A percentile compares a stretch with the other conserved stretches of the same genome.
phyloP scores from a whole-genome alignment of 208 protist genomes.

The Leishmania mexicana region DNA sequence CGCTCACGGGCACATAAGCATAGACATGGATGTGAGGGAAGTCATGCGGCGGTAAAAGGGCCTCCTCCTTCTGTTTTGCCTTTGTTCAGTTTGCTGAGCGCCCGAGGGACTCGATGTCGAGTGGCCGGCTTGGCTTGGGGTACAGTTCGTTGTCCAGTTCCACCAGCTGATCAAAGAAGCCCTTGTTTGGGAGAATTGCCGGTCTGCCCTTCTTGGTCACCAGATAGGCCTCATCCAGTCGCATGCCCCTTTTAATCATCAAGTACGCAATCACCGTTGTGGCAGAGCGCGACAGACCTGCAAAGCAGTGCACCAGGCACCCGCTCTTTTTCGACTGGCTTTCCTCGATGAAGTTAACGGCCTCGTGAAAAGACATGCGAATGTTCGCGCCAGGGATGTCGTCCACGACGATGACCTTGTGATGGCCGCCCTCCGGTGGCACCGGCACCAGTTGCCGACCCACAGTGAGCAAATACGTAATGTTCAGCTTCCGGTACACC shows the following conservation, averaged over 20 bases:
- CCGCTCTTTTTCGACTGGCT: constrained; percentile 51
- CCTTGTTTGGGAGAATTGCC: constrained; percentile 82
- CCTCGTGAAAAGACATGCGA: constrained; percentile 70
- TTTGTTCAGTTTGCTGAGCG: constrained; percentile 25
- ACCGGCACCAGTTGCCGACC: constrained; percentile 73
- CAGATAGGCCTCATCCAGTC: constrained; percentile 85
- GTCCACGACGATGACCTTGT: constrained; percentile 79
- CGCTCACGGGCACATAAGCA: neutral
- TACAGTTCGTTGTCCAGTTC: constrained; percentile 69
- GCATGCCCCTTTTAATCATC: constrained; percentile 86
- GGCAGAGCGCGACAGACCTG: constrained; percentile 88
- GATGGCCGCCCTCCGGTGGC: constrained; percentile 66
- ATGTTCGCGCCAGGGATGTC: constrained; percentile 89
- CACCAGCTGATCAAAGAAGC: constrained; percentile 83
- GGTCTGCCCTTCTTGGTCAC: constrained; percentile 73
- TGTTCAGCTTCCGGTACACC: constrained; percentile 85
- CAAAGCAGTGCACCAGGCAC: constrained; percentile 92
- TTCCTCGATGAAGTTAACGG: constrained; percentile 80
- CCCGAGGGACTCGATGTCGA: constrained; percentile 59
- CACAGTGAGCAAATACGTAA: constrained; percentile 82
- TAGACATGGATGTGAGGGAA: neutral
- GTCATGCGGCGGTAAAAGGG: neutral
- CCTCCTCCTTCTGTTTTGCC: neutral
- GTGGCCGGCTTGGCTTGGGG: constrained; percentile 44
- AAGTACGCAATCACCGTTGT: constrained; percentile 90